A percentile compares a stretch with the other conserved stretches of the same genome.
Conservation (phyloP, 768 basidiomycete genomes). For the Agaricus blazei region DNA sequence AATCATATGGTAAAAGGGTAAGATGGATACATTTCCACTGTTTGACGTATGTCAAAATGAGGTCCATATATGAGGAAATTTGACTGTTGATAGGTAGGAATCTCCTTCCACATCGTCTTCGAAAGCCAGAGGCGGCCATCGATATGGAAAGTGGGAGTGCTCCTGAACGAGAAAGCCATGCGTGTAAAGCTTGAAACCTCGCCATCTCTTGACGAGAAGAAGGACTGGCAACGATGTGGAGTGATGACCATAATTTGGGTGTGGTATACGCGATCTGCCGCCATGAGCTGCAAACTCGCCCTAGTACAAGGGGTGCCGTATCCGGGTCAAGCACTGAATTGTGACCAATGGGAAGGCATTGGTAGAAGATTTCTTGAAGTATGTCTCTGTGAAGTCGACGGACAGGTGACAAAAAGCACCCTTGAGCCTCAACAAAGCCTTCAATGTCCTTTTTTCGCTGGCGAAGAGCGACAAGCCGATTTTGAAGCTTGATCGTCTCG, state of each 20-base stretch:
- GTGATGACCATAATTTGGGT: slow-evolving; percentile 8
- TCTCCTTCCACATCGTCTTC: not conserved
- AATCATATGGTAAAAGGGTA: not conserved
- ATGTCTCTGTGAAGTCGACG: slow-evolving; percentile 7
- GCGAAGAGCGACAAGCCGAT: not conserved
- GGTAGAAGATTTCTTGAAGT: slow-evolving; percentile 8
- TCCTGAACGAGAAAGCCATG: slow-evolving; percentile 4
- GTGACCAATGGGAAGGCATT: slow-evolving; percentile 10
- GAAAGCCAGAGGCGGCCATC: not conserved
- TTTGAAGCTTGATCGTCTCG: not conserved
- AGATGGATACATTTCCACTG: not conserved
- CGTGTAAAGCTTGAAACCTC: not conserved
- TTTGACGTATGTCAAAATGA: not conserved
- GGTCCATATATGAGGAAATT: not conserved
- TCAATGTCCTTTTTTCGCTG: not conserved
- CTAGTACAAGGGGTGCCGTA: slow-evolving; percentile 11
- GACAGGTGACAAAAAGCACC: slow-evolving; percentile 7
- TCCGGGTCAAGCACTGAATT: slow-evolving; percentile 10
- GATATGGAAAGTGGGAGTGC: slow-evolving; percentile 4
- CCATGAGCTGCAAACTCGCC: slow-evolving; percentile 12
- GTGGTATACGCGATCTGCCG: slow-evolving; percentile 4
- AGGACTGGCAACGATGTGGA: slow-evolving; percentile 3
- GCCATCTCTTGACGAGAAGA: not conserved
- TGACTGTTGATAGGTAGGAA: not conserved
- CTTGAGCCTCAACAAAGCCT: not conserved